Base-by-base conservation (phyloP, 2,329 filamentous ascomycete species). In the Lachnellula arida region DNA sequence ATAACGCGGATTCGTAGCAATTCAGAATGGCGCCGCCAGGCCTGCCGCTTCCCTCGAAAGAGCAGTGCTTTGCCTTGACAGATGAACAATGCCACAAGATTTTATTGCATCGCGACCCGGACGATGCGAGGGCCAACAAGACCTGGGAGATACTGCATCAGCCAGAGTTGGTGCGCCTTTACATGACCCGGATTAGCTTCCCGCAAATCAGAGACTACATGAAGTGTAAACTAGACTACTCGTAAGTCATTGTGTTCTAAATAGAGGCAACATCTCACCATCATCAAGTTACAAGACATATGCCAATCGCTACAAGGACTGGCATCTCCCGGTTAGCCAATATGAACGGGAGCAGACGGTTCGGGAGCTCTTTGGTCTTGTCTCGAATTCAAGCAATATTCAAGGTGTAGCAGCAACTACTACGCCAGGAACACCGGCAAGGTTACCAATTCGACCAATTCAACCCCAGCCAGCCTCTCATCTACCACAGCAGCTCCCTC, bases 131-230 rank as follows among this genome's bases (percentile, higher is more conserved):
- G 40, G 51, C 55, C 32, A 57, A 66, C 35, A 60, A 61, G 34
- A 55, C 59, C 37, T 66, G 64, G 64, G 64, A 64, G 44, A 12
- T 52, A 22, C 39, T 50, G 9, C 58, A 66, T 48, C 64, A 66
- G 46, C 46, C 54, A 11, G 60, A 66, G 39, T 57, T 66, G n/a
- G 58, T 66, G 9, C 60, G 64, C 9, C 59, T 63, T 22, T 66
- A 66, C 46, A 66, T 66, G 64, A 62, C 58, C 19, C 61, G 63
- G 56, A 53, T 60, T 48, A 65, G 63, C 50, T 66, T 66, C 49
- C 57, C 58, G 1, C 59, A 64, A 44, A 64, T 66, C 37, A 54
- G 60, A 51, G 49, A 63, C 17, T 51, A 55, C n/a, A 66, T 65
- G 61, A 62, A 56, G 53, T 37, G 60, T 17, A 61, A 56, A 42